phyloP scores from a whole-genome alignment of 1,284 basidiomycete genomes.

The Naganishia sp. region DNA sequence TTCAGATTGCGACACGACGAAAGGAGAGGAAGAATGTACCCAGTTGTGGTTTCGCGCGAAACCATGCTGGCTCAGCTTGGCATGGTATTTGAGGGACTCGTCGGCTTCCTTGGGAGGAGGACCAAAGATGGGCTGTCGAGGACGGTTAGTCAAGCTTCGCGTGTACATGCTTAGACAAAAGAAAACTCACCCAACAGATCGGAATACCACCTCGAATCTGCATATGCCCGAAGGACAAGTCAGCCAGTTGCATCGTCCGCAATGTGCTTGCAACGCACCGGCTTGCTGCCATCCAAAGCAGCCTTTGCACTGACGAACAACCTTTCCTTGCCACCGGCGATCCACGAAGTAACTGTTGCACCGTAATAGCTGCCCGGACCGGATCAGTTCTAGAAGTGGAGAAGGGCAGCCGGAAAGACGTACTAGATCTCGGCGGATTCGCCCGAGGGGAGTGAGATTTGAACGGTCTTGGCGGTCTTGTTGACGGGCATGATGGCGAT shows the following conservation, averaged over 20 bases:
- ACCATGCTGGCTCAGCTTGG: constrained; percentile 75
- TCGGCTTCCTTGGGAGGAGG: constrained; percentile 57
- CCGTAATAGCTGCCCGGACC: constrained; percentile 62
- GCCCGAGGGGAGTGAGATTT: constrained; percentile 55
- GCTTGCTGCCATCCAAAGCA: constrained; percentile 68
- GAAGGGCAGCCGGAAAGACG: constrained; percentile 22
- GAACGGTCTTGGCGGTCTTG: constrained; percentile 46
- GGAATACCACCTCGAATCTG: constrained; percentile 78
- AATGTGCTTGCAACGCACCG: constrained; percentile 43
- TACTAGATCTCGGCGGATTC: constrained; percentile 65
- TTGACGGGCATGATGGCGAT: constrained; percentile 46
- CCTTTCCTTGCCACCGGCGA: constrained; percentile 61
- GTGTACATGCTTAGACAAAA: neutral
- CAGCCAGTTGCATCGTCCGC: neutral
- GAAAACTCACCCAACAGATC: constrained; percentile 62
- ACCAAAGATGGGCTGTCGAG: constrained; percentile 70
- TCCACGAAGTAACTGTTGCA: constrained; percentile 64
- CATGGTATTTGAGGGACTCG: constrained; percentile 62
- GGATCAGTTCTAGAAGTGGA: neutral
- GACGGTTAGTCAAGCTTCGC: neutral
- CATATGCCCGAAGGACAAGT: neutral
- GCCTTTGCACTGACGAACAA: constrained; percentile 82
- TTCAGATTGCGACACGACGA: neutral
- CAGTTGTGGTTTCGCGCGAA: constrained; percentile 75
- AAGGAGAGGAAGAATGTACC: constrained; percentile 43